Conservation (phyloP, 345 rosid species). For the Rhodamnia argentea region DNA sequence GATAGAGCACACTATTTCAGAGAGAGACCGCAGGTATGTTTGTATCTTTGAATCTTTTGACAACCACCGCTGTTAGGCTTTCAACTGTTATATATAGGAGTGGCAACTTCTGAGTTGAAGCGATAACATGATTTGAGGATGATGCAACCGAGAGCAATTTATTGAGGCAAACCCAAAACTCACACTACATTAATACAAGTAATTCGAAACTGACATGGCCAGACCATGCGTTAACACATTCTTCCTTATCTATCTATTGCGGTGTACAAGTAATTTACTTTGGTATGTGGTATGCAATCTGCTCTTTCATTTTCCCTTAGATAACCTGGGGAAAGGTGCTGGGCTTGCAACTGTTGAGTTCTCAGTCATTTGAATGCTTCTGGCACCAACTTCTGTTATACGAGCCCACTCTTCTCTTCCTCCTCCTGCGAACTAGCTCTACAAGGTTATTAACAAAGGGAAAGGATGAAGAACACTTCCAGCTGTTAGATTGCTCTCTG, state of each 20-base stretch:
- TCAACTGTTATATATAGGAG: background rate
- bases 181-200: background rate
- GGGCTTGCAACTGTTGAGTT: background rate
- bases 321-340: background rate
- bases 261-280: background rate
- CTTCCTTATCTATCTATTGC: background rate
- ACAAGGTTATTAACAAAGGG: background rate
- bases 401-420: background rate
- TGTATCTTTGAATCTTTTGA: background rate
- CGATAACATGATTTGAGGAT: background rate
- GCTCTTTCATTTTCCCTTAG: background rate
- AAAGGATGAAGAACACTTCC: background rate
- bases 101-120: background rate
- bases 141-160: background rate
- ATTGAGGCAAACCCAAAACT: background rate
- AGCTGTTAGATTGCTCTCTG: background rate
- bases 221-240: background rate
- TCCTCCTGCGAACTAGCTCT: background rate
- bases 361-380: background rate
- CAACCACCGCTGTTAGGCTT: background rate
- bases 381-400: background rate
- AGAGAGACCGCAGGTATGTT: conserved; percentile 93
- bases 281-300: background rate
- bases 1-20: conserved; percentile 87
- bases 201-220: background rate